Percentiles rank a stretch among this genome's conserved stretches.
Conservation (phyloP, 2,329 filamentous ascomycete genomes). For the Juglanconis oblonga region DNA sequence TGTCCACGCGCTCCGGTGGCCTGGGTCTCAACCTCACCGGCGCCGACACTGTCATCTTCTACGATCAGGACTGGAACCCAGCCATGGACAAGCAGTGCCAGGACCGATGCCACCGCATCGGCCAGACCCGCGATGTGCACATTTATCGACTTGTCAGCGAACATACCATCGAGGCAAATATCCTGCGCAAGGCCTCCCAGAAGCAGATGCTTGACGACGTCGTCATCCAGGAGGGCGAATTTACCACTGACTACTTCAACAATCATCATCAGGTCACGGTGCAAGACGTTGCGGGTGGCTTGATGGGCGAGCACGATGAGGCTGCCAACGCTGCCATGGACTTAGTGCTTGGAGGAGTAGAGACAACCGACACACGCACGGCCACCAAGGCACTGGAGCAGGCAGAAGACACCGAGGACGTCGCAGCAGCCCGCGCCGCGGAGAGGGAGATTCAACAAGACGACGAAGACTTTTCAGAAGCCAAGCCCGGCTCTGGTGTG, state of each 20-base stretch:
- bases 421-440: slow-evolving; percentile 79
- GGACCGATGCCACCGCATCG: slow-evolving; percentile 94
- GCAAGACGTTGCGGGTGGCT: slow-evolving; percentile 63
- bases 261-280: slow-evolving; percentile 59
- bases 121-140: slow-evolving; percentile 94
- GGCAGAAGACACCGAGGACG: slow-evolving; percentile 90
- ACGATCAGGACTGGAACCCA: slow-evolving; percentile 98
- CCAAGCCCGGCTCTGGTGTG: slow-evolving; percentile 48
- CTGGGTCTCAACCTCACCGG: slow-evolving; percentile 95
- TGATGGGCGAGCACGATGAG: slow-evolving; percentile 60
- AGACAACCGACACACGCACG: slow-evolving; percentile 57
- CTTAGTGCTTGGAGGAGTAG: slow-evolving; percentile 69
- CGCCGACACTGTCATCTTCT: slow-evolving; percentile 97
- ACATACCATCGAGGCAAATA: slow-evolving; percentile 96
- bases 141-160: slow-evolving; percentile 94
- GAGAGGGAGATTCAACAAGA: slow-evolving; percentile 87
- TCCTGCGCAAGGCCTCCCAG: slow-evolving; percentile 91
- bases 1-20: slow-evolving; percentile 91
- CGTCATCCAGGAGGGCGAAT: slow-evolving; percentile 96
- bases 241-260: slow-evolving; percentile 95
- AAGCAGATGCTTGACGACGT: slow-evolving; percentile 98
- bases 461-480: slow-evolving; percentile 77
- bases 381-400: slow-evolving; percentile 76
- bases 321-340: slow-evolving; percentile 83
- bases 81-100: slow-evolving; percentile 99